These are phyloP conservation scores for Primulina eburnea DNA, from an alignment of 257 asterid species.

Conservation along the genomic window DNA sequence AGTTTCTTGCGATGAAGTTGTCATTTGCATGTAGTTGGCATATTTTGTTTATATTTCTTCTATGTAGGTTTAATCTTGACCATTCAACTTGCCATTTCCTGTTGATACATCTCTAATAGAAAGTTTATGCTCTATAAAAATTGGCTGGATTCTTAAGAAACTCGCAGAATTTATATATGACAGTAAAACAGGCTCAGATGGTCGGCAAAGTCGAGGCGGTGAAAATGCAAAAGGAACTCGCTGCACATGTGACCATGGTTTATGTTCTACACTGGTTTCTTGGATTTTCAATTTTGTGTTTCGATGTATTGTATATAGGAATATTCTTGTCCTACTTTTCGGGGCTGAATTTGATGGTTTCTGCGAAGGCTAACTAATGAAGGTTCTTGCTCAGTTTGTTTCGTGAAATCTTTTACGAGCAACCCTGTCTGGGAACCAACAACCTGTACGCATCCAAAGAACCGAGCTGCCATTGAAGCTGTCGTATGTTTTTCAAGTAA, in stretches of 20 bases:
- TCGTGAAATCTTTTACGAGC: constrained; percentile 34
- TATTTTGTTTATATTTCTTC: background rate
- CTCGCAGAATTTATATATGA: constrained; percentile 63
- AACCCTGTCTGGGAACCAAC: constrained; percentile 92
- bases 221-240: constrained; percentile 65
- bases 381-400: constrained; percentile 39
- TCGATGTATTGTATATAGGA: background rate
- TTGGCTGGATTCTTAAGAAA: constrained; percentile 68
- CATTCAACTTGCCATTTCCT: constrained; percentile 21
- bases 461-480: constrained; percentile 96
- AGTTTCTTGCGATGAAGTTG: constrained; percentile 5
- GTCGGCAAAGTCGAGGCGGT: constrained; percentile 84
- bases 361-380: constrained; percentile 54
- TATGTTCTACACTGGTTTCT: constrained; percentile 7
- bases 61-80: constrained; percentile 4
- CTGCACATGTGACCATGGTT: constrained; percentile 37
- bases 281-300: constrained; percentile 4
- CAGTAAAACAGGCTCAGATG: constrained; percentile 75
- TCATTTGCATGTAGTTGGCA: background rate
- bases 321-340: background rate
- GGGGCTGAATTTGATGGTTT: constrained; percentile 78
- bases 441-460: constrained; percentile 88
- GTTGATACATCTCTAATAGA: constrained; percentile 8
- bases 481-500: constrained; percentile 53
- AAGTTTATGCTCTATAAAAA: constrained; percentile 10